A percentile compares a stretch with the other conserved stretches of the same genome.
These are phyloP conservation scores for Lachancea kluyveri DNA, from an alignment of 805 yeast species.

Conservation along the genomic window DNA sequence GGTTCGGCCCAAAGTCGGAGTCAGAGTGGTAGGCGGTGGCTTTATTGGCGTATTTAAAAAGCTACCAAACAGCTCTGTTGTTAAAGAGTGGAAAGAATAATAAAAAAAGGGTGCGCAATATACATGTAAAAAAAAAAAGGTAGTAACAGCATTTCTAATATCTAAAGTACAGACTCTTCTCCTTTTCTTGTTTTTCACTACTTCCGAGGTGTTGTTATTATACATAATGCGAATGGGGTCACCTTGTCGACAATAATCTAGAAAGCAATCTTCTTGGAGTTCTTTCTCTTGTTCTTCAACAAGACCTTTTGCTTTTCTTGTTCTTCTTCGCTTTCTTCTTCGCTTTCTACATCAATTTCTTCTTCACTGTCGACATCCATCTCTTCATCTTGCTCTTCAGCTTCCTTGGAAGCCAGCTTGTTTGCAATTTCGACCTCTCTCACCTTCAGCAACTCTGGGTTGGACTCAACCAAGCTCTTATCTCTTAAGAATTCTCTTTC, in stretches of 20 bases:
- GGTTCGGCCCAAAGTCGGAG: conserved; percentile 46
- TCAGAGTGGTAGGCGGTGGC: too few relatives aligned
- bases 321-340: conserved; percentile 44
- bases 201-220: too few relatives aligned
- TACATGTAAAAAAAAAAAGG: too few relatives aligned
- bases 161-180: too few relatives aligned
- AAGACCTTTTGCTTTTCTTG: conserved; percentile 56
- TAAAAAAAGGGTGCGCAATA: too few relatives aligned
- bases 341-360: conserved; percentile 42
- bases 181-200: neutral
- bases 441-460: conserved; percentile 85
- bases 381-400: conserved; percentile 44
- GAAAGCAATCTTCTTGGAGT: conserved; percentile 36
- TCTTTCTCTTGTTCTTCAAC: conserved; percentile 43
- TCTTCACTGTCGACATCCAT: conserved; percentile 42
- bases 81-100: neutral
- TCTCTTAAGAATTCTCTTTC: conserved; percentile 81
- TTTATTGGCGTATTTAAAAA: too few relatives aligned
- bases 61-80: too few relatives aligned
- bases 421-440: conserved; percentile 89
- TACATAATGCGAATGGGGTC: too few relatives aligned
- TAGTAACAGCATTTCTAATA: too few relatives aligned
- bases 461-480: conserved; percentile 77
- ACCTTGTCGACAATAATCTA: too few relatives aligned
- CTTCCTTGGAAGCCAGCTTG: conserved; percentile 64